These are phyloP conservation scores for Thermoascus crustaceus DNA, from an alignment of 2,329 filamentous ascomycete genomes.

Conservation along the genomic window DNA sequence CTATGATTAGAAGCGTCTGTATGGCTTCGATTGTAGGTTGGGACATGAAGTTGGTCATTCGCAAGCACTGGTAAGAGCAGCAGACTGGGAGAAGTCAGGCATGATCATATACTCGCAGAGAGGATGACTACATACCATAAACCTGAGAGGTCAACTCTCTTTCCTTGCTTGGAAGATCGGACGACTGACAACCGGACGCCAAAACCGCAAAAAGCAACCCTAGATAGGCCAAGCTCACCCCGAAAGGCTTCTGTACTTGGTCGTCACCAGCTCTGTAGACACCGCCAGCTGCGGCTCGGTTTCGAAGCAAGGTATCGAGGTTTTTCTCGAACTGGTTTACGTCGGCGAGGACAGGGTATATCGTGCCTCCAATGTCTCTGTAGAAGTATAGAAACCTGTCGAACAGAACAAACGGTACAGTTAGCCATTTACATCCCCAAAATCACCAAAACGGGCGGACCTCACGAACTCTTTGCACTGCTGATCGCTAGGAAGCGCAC, in stretches of 20 bases:
- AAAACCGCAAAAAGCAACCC: constrained; percentile 54
- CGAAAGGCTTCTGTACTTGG: constrained; percentile 48
- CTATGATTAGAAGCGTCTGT: constrained; percentile 54
- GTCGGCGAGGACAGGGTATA: constrained; percentile 54
- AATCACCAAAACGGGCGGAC: not conserved
- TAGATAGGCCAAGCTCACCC: constrained; percentile 51
- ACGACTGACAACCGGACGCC: constrained; percentile 56
- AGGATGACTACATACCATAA: constrained; percentile 39
- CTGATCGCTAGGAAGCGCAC: constrained; percentile 50
- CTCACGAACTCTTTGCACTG: constrained; percentile 41
- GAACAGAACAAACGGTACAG: not conserved
- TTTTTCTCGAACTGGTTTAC: constrained; percentile 47
- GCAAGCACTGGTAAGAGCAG: constrained; percentile 57
- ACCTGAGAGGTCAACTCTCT: constrained; percentile 57
- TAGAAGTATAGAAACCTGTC: constrained; percentile 50
- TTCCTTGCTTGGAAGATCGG: constrained; percentile 49
- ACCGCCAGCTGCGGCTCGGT: constrained; percentile 38
- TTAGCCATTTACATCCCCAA: constrained; percentile 3
- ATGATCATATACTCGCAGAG: not conserved
- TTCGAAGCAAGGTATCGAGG: constrained; percentile 46
- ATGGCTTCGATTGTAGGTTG: constrained; percentile 54
- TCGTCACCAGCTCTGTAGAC: constrained; percentile 30
- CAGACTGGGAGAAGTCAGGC: constrained; percentile 39
- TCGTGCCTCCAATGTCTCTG: constrained; percentile 50
- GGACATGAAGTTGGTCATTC: constrained; percentile 57